These are phyloP conservation scores for Fusarium mundagurra DNA, from an alignment of 2,329 filamentous ascomycete species.

Conservation along the genomic window DNA sequence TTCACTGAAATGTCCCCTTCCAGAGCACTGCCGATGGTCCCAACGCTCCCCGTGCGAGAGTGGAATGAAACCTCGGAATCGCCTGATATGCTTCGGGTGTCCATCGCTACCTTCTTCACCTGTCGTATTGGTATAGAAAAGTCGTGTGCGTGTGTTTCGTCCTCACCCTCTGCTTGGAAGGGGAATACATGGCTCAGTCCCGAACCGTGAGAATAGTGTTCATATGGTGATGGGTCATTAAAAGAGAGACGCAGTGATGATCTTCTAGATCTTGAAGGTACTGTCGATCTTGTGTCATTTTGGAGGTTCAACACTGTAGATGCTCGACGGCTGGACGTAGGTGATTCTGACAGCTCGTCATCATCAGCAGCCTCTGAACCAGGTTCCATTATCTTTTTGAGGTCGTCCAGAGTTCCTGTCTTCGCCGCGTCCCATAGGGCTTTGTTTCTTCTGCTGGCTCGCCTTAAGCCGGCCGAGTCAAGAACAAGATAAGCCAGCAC, in stretches of 20 bases:
- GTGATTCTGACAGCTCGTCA: constrained; percentile 53
- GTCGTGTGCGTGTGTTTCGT: constrained; percentile 46
- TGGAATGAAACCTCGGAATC: constrained; percentile 85
- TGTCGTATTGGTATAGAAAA: constrained; percentile 55
- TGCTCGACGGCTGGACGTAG: constrained; percentile 54
- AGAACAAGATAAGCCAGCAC: constrained; percentile 87
- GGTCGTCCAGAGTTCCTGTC: constrained; percentile 77
- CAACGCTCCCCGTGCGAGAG: constrained; percentile 81
- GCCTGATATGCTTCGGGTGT: constrained; percentile 86
- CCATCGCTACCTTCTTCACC: constrained; percentile 86
- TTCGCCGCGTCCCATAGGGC: constrained; percentile 87
- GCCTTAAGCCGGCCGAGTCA: constrained; percentile 83
- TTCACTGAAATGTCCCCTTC: constrained; percentile 90
- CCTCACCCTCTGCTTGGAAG: constrained; percentile 71
- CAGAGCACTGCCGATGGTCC: constrained; percentile 75
- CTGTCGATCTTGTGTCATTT: constrained; percentile 49
- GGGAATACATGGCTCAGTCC: constrained; percentile 88
- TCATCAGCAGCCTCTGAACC: constrained; percentile 61
- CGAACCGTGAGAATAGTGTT: constrained; percentile 64
- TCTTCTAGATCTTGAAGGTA: constrained; percentile 45
- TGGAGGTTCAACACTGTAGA: constrained; percentile 60
- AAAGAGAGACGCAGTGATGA: constrained; percentile 54
- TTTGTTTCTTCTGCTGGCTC: constrained; percentile 86
- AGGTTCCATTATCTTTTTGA: constrained; percentile 84
- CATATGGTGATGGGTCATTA: constrained; percentile 47